Evolutionary conservation across 257 asterid species (phyloP).

Genomic region (Fraxinus pennsylvanica): DNA sequence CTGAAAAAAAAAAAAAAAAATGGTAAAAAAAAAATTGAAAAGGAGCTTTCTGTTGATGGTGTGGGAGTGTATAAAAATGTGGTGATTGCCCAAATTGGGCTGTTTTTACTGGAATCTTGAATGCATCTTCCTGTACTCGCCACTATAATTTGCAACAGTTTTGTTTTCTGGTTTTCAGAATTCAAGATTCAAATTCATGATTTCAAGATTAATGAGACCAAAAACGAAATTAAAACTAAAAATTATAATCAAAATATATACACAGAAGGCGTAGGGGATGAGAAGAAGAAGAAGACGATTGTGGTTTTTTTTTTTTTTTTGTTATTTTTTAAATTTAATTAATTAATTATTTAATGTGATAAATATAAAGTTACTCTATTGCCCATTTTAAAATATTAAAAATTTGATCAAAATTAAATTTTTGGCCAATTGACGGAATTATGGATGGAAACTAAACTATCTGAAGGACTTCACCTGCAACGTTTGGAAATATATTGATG

Average conservation of each 20-base stretch:
- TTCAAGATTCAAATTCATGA: slow-evolving; percentile 27
- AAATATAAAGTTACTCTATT: too few relatives aligned
- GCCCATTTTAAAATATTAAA: too few relatives aligned
- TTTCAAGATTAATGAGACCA: slow-evolving; percentile 15
- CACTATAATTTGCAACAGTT: neutral
- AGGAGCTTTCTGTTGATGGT: slow-evolving; percentile 31
- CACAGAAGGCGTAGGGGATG: too few relatives aligned
- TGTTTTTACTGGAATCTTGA: slow-evolving; percentile 43
- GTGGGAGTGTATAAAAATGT: slow-evolving; percentile 28
- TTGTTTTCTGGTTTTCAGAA: slow-evolving; percentile 3
- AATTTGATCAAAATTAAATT: too few relatives aligned
- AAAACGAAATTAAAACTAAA: neutral
- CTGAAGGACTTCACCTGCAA: too few relatives aligned
- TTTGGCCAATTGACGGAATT: too few relatives aligned
- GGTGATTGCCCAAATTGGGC: slow-evolving; percentile 32
- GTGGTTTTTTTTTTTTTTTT: too few relatives aligned
- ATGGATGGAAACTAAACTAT: too few relatives aligned
- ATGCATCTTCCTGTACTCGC: slow-evolving; percentile 39
- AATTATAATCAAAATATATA: neutral
- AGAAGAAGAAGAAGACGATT: neutral
- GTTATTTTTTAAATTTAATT: too few relatives aligned
- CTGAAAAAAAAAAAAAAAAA: slow-evolving; percentile 37
- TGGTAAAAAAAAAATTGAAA: slow-evolving; percentile 29
- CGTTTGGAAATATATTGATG: too few relatives aligned
- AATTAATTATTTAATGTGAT: too few relatives aligned